Conservation (phyloP, 768 basidiomycete species). For the Chalciporus chontae region DNA sequence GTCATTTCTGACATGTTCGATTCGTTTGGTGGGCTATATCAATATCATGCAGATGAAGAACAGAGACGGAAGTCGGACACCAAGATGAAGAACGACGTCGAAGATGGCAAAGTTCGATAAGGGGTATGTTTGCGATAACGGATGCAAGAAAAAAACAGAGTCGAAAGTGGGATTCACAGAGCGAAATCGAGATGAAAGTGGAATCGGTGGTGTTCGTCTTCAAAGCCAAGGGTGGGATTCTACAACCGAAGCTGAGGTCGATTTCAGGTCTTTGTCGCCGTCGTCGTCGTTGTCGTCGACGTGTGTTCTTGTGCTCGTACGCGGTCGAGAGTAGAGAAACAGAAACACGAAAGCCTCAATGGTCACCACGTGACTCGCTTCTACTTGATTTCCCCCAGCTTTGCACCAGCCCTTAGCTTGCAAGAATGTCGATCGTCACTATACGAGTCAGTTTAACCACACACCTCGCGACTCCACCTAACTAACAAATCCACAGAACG, state of each 20-base stretch:
- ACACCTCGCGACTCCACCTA: neutral
- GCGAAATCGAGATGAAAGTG: neutral
- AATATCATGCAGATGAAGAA: conserved; percentile 20
- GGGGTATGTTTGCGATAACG: neutral
- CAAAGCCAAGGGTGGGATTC: neutral
- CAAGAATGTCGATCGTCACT: conserved; percentile 64
- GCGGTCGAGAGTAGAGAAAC: no score
- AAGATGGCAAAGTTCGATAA: no score
- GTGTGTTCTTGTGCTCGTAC: conserved; percentile 15
- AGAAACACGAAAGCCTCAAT: no score
- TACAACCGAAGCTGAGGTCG: neutral
- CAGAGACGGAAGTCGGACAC: neutral
- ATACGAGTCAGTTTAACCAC: conserved; percentile 48
- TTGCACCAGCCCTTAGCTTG: no score
- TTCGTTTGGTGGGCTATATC: conserved; percentile 13
- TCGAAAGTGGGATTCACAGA: neutral
- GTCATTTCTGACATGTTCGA: conserved; percentile 23
- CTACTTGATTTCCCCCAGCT: no score
- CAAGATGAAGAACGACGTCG: neutral
- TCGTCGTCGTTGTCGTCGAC: conserved; percentile 9
- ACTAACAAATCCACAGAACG: conserved; percentile 57
- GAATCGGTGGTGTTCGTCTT: no score
- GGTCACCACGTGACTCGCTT: no score
- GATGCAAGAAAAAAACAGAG: neutral
- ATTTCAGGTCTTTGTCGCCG: neutral